phyloP scores from a whole-genome alignment of 441 rosid species.

The Capsella rubella region DNA sequence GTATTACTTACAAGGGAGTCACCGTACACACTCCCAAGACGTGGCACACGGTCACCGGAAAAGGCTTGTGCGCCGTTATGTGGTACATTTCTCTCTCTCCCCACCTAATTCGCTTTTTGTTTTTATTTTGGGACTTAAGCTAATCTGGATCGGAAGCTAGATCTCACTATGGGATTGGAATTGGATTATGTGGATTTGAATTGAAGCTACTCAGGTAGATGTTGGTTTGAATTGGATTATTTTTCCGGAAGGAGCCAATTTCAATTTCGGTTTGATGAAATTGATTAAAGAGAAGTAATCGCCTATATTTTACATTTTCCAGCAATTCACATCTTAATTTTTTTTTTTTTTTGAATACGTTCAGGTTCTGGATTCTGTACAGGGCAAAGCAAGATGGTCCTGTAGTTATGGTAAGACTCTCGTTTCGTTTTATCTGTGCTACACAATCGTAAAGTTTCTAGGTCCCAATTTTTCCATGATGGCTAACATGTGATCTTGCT shows the following conservation, averaged over 20 bases:
- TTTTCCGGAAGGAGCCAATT: background rate
- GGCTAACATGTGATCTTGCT: slow-evolving; percentile 32
- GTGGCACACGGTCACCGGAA: slow-evolving; percentile 91
- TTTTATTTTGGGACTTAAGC: slow-evolving; percentile 9
- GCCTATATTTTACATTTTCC: background rate
- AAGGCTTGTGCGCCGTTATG: slow-evolving; percentile 94
- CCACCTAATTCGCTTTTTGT: background rate
- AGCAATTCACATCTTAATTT: background rate
- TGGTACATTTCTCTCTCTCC: slow-evolving; percentile 56
- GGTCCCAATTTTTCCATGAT: background rate
- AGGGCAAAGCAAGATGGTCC: slow-evolving; percentile 98
- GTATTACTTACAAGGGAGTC: slow-evolving; percentile 76
- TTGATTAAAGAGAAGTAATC: background rate
- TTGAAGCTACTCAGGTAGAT: too few relatives aligned
- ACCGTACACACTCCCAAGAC: slow-evolving; percentile 86
- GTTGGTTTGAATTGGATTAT: background rate
- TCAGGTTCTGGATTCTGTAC: slow-evolving; percentile 96
- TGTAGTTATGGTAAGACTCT: slow-evolving; percentile 73
- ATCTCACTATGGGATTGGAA: background rate
- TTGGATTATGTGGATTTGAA: too few relatives aligned
- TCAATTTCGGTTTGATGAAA: background rate
- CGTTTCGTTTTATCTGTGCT: background rate
- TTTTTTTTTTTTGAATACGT: slow-evolving; percentile 7
- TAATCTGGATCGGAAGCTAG: slow-evolving; percentile 21
- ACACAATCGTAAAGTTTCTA: slow-evolving; percentile 4